Evolutionary conservation across 306 rosid genomes (phyloP).

Genomic region (Ziziphus jujuba): DNA sequence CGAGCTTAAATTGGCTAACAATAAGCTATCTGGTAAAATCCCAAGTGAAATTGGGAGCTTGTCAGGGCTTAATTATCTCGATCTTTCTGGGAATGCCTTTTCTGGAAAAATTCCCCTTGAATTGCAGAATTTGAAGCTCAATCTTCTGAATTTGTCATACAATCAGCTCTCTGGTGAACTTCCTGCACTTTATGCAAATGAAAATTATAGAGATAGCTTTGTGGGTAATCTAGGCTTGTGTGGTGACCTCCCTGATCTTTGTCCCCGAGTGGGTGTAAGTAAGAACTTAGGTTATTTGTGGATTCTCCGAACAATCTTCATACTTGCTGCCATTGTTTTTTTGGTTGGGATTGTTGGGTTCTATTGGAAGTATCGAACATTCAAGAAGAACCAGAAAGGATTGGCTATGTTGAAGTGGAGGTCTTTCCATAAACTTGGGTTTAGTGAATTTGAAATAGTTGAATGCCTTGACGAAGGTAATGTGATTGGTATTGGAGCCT

Average conservation of each 20-base stretch:
- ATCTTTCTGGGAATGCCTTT: slow-evolving; percentile 59
- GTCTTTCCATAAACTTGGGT: slow-evolving; percentile 70
- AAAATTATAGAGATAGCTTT: slow-evolving; percentile 52
- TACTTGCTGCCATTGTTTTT: slow-evolving; percentile 57
- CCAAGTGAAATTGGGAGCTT: slow-evolving; percentile 61
- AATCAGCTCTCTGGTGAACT: slow-evolving; percentile 54
- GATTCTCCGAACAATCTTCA: slow-evolving; percentile 54
- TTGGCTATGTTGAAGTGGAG: slow-evolving; percentile 54
- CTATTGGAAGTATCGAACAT: slow-evolving; percentile 47
- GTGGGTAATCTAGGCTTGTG: slow-evolving; percentile 67
- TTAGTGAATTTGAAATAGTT: slow-evolving; percentile 61
- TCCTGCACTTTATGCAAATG: slow-evolving; percentile 62
- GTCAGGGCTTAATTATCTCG: slow-evolving; percentile 72
- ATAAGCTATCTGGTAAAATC: slow-evolving; percentile 47
- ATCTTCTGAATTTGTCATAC: slow-evolving; percentile 56
- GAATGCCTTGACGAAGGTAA: slow-evolving; percentile 60
- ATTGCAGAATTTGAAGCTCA: slow-evolving; percentile 70
- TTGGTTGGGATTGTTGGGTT: slow-evolving; percentile 60
- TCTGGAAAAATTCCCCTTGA: slow-evolving; percentile 58
- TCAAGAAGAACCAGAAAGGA: slow-evolving; percentile 53
- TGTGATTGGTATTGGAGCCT: slow-evolving; percentile 69
- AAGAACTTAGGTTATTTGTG: slow-evolving; percentile 38
- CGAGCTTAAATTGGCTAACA: slow-evolving; percentile 67
- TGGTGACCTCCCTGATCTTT: slow-evolving; percentile 46
- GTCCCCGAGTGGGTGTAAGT: slow-evolving; percentile 34